These are phyloP conservation scores for Breviolum minutum DNA, from an alignment of 73 alveolate species.

Conservation along the genomic window DNA sequence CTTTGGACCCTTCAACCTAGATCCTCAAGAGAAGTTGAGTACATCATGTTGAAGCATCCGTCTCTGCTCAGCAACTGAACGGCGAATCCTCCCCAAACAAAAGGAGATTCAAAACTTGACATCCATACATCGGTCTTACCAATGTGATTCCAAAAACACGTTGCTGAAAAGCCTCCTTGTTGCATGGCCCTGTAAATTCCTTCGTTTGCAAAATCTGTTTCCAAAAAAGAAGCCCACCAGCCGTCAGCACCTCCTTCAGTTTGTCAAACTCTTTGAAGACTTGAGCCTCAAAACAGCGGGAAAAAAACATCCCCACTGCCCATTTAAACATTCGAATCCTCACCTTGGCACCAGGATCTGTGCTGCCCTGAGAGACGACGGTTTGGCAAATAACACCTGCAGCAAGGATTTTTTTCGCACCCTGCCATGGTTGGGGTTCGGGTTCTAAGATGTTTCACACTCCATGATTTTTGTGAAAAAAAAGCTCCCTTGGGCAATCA, in stretches of 20 bases:
- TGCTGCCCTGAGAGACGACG: constrained; percentile 74
- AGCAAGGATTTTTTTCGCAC: neutral
- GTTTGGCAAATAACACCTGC: constrained; percentile 91
- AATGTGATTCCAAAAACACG: neutral
- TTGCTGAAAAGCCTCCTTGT: neutral
- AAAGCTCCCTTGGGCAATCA: too few relatives aligned
- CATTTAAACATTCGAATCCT: neutral
- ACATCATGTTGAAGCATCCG: too few relatives aligned
- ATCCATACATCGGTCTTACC: neutral
- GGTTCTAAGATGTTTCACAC: too few relatives aligned
- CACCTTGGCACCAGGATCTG: constrained; percentile 67
- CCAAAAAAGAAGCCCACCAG: neutral
- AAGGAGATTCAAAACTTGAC: too few relatives aligned
- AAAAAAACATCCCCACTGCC: neutral
- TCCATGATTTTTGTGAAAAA: too few relatives aligned
- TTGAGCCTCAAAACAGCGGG: constrained; percentile 17
- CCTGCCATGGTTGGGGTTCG: neutral
- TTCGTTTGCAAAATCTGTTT: neutral
- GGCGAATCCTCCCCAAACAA: too few relatives aligned
- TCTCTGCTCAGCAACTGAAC: too few relatives aligned
- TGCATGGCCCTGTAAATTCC: too few relatives aligned
- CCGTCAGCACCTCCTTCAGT: constrained; percentile 53
- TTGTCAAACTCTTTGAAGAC: constrained; percentile 60
- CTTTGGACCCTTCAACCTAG: too few relatives aligned
- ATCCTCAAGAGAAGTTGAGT: too few relatives aligned